Percentiles rank a stretch among this genome's conserved stretches.
Conservation (phyloP, 2,329 filamentous ascomycete genomes). For the Ascosphaera apis region DNA sequence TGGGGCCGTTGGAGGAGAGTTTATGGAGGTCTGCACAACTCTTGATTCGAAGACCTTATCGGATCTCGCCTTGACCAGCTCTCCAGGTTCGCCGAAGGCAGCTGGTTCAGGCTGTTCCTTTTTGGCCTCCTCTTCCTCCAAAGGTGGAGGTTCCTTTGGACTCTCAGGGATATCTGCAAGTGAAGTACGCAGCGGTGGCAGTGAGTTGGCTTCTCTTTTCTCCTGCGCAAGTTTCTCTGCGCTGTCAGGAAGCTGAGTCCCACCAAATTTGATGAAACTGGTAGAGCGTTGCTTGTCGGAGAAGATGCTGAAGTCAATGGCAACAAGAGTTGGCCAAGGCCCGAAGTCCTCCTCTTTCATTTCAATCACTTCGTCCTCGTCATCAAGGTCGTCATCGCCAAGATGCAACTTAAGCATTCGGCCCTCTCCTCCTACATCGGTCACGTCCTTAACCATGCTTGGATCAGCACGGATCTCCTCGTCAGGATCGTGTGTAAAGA, state of each 20-base stretch:
- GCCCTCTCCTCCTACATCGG: slow-evolving; percentile 34
- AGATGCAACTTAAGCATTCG: slow-evolving; percentile 27
- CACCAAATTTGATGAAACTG: slow-evolving; percentile 22
- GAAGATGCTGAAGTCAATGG: slow-evolving; percentile 18
- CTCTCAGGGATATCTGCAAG: slow-evolving; percentile 22
- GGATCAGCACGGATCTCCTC: slow-evolving; percentile 37
- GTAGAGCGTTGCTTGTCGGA: slow-evolving; percentile 12
- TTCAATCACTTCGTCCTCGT: slow-evolving; percentile 31
- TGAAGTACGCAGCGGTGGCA: slow-evolving; percentile 26
- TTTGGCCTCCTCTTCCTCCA: slow-evolving; percentile 14
- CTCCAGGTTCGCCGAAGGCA: slow-evolving; percentile 21
- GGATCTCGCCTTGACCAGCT: slow-evolving; percentile 19
- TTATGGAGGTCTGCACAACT: slow-evolving; percentile 12
- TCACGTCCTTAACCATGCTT: slow-evolving; percentile 33
- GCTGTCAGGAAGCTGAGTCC: slow-evolving; percentile 16
- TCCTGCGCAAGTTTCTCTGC: slow-evolving; percentile 22
- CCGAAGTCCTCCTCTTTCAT: slow-evolving; percentile 16
- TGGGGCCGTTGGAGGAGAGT: slow-evolving; percentile 8
- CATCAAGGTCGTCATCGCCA: slow-evolving; percentile 33
- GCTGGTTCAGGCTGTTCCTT: slow-evolving; percentile 11
- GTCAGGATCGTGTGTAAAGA: slow-evolving; percentile 39
- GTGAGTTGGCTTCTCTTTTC: slow-evolving; percentile 22
- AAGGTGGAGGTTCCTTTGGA: slow-evolving; percentile 23
- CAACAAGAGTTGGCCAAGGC: slow-evolving; percentile 7
- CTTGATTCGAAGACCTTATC: slow-evolving; percentile 17